These are phyloP conservation scores for Ehretia macrophylla DNA, from an alignment of 257 asterid species.

Conservation along the genomic window DNA sequence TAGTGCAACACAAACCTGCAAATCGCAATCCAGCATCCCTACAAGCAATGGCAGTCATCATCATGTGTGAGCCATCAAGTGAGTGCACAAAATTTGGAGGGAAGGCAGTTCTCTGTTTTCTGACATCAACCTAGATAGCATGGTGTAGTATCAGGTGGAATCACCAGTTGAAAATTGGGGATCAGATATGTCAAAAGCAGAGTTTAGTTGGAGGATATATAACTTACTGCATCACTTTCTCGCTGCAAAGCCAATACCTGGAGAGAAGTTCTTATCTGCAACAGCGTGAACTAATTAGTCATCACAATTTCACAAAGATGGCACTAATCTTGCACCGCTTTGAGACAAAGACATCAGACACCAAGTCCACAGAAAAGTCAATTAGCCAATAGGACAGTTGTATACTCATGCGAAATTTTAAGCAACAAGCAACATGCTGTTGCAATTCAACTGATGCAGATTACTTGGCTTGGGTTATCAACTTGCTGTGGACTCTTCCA, in stretches of 20 bases:
- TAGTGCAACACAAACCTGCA: slow-evolving; percentile 53
- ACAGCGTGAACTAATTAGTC: slow-evolving; percentile 11
- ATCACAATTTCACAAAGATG: neutral
- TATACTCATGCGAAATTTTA: no score
- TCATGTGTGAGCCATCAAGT: slow-evolving; percentile 92
- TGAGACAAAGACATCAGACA: neutral
- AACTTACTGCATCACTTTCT: slow-evolving; percentile 65
- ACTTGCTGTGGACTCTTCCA: no score
- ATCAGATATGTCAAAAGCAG: neutral
- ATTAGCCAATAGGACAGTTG: no score
- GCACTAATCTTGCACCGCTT: neutral
- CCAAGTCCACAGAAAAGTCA: no score
- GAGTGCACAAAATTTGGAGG: slow-evolving; percentile 98
- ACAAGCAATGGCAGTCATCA: slow-evolving; percentile 99
- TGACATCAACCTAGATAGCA: slow-evolving; percentile 55
- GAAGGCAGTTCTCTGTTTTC: slow-evolving; percentile 92
- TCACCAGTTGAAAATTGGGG: neutral
- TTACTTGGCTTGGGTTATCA: no score
- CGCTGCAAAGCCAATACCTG: slow-evolving; percentile 88
- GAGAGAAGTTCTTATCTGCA: slow-evolving; percentile 91
- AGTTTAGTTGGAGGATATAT: neutral
- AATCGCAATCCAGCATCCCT: slow-evolving; percentile 79
- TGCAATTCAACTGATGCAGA: no score
- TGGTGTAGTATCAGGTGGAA: neutral
- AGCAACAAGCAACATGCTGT: no score